phyloP scores from a whole-genome alignment of 108 stramenopile species.

The Parietichytrium sp. region DNA sequence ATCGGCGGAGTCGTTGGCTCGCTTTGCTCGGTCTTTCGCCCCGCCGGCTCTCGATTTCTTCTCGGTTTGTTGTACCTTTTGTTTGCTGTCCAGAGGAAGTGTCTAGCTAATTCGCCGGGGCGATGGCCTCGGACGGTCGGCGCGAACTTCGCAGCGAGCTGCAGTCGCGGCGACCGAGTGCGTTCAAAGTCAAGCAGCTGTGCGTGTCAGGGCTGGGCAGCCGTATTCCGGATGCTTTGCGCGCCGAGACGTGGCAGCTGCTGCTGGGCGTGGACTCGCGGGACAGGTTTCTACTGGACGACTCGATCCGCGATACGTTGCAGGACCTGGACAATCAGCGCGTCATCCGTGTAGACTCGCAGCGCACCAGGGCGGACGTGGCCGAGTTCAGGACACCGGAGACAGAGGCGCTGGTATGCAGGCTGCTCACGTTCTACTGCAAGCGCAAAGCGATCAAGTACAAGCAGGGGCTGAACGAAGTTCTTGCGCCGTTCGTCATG shows the following conservation, averaged over 20 bases:
- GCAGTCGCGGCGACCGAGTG: not conserved
- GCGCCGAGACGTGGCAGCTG: constrained; percentile 8
- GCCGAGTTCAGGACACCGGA: not conserved
- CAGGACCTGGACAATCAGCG: constrained; percentile 36
- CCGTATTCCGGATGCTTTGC: not conserved
- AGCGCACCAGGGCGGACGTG: constrained; percentile 35
- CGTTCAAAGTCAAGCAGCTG: not conserved
- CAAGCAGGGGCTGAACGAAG: constrained; percentile 62
- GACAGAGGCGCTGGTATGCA: not conserved
- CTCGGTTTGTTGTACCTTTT: too few relatives aligned
- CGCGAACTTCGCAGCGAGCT: not conserved
- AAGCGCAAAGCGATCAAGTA: constrained; percentile 51
- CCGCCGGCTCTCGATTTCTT: too few relatives aligned
- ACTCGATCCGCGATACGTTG: constrained; percentile 25
- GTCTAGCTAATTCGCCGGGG: too few relatives aligned
- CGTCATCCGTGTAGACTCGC: constrained; percentile 41
- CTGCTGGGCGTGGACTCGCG: not conserved
- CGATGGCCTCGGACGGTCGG: too few relatives aligned
- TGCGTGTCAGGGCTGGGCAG: not conserved
- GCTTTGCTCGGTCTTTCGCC: too few relatives aligned
- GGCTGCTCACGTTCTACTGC: constrained; percentile 49
- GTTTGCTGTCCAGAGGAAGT: too few relatives aligned
- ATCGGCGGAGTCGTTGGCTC: too few relatives aligned
- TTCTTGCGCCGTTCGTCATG: constrained; percentile 57
- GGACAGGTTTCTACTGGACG: constrained; percentile 31